A percentile compares a stretch with the other conserved stretches of the same genome.
phyloP scores from a whole-genome alignment of 1,139 yeast species.

The Protomyces gravidus region DNA sequence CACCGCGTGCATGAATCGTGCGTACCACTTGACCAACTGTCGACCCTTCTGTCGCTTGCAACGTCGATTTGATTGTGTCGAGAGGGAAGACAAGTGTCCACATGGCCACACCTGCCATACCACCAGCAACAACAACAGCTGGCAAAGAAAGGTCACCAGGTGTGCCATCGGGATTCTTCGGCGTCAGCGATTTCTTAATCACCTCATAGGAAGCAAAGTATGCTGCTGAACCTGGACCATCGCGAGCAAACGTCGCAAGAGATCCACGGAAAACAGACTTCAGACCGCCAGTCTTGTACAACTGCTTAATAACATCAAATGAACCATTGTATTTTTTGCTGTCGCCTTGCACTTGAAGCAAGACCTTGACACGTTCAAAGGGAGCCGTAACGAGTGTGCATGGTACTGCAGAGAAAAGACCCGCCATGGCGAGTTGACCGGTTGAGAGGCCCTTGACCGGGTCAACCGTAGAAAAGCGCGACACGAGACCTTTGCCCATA shows the following conservation, averaged over 20 bases:
- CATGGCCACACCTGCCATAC: conserved; percentile 92
- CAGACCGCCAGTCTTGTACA: conserved; percentile 77
- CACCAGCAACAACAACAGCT: conserved; percentile 87
- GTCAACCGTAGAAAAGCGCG: conserved; percentile 45
- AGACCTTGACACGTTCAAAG: conserved; percentile 90
- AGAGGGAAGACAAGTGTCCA: conserved; percentile 96
- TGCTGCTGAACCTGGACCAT: conserved; percentile 97
- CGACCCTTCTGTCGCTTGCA: conserved; percentile 51
- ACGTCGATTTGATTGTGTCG: conserved; percentile 87
- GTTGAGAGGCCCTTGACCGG: conserved; percentile 51
- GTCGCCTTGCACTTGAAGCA: conserved; percentile 69
- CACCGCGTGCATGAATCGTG: conserved; percentile 63
- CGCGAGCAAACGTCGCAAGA: conserved; percentile 86
- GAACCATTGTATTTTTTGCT: conserved; percentile 48
- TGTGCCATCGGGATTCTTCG: conserved; percentile 52
- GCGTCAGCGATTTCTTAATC: conserved; percentile 60
- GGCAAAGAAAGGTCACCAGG: conserved; percentile 75
- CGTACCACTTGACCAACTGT: conserved; percentile 65
- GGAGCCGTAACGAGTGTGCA: conserved; percentile 96
- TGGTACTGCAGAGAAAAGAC: conserved; percentile 92
- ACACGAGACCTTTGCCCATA: conserved; percentile 74
- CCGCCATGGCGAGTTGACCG: conserved; percentile 79
- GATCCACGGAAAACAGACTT: conserved; percentile 86
- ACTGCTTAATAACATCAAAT: conserved; percentile 59
- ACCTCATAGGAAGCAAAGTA: conserved; percentile 93